phyloP scores from a whole-genome alignment of 176 grass and related monocot genomes.

The Musa troglodytarum region DNA sequence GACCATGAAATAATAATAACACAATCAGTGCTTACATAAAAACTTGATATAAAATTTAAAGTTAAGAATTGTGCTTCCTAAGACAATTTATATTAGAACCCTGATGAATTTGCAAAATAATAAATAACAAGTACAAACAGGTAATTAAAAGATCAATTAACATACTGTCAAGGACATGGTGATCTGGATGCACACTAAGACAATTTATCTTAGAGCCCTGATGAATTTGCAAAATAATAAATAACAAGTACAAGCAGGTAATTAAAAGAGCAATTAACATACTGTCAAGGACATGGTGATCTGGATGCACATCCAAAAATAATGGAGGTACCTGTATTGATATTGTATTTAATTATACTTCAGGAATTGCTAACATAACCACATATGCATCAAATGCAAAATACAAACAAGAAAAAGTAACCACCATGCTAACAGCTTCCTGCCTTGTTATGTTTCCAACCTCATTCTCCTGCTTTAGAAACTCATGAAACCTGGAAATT shows the following conservation, averaged over 20 bases:
- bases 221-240: background rate
- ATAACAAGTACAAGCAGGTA: background rate
- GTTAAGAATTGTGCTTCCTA: background rate
- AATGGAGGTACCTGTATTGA: slow-evolving; percentile 74
- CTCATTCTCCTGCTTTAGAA: slow-evolving; percentile 94
- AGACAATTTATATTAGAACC: background rate
- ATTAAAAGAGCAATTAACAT: slow-evolving; percentile 29
- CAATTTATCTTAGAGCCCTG: background rate
- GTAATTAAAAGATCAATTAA: slow-evolving; percentile 12
- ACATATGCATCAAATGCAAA: background rate
- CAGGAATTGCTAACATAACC: background rate
- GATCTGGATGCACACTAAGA: slow-evolving; percentile 53
- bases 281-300: slow-evolving; percentile 97
- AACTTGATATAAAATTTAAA: background rate
- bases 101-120: background rate
- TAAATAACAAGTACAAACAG: background rate
- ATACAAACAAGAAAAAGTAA: background rate
- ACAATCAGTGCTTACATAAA: background rate
- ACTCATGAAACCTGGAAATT: slow-evolving; percentile 75
- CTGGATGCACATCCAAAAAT: slow-evolving; percentile 84
- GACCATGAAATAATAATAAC: background rate
- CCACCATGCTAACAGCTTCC: slow-evolving; percentile 99
- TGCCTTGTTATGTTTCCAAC: slow-evolving; percentile 98
- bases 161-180: slow-evolving; percentile 95
- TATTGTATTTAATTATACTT: background rate